Conservation (phyloP, 2,329 filamentous ascomycete genomes). For the Mollisiaceae sp. region DNA sequence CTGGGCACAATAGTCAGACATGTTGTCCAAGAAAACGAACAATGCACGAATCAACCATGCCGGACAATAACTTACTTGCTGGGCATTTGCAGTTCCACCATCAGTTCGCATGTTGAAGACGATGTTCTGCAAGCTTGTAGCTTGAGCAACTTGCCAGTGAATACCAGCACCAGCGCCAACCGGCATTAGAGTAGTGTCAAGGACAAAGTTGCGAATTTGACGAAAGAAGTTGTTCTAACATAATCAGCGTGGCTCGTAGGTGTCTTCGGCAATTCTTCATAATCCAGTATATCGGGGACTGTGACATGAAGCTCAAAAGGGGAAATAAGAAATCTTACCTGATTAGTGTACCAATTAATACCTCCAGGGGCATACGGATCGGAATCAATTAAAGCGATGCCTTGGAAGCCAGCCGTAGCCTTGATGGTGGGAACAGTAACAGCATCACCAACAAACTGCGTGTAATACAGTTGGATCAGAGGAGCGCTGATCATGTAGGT, state of each 20-base stretch:
- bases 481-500: conserved; percentile 83
- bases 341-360: conserved; percentile 78
- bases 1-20: conserved; percentile 25
- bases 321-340: conserved; percentile 58
- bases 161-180: conserved; percentile 69
- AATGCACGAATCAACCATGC: background rate
- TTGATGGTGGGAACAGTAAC: conserved; percentile 75
- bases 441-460: conserved; percentile 87
- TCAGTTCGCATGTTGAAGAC: conserved; percentile 79
- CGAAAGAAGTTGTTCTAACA: conserved; percentile 75
- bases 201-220: conserved; percentile 80
- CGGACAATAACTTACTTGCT: conserved; percentile 50
- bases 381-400: conserved; percentile 88
- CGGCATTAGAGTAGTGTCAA: conserved; percentile 74
- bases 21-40: background rate
- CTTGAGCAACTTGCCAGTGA: conserved; percentile 87
- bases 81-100: conserved; percentile 65
- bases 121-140: conserved; percentile 80
- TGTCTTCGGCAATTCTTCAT: too few species aligned
- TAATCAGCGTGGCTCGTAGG: too few species aligned
- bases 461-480: conserved; percentile 89
- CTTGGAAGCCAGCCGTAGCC: conserved; percentile 71
- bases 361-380: conserved; percentile 79
- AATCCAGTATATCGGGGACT: too few species aligned
- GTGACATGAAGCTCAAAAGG: too few species aligned